Evolutionary conservation across 83 land plant genomes (phyloP), one percentile per base, ranked within the genome.

Genomic region (Diphasiastrum complanatum): DNA sequence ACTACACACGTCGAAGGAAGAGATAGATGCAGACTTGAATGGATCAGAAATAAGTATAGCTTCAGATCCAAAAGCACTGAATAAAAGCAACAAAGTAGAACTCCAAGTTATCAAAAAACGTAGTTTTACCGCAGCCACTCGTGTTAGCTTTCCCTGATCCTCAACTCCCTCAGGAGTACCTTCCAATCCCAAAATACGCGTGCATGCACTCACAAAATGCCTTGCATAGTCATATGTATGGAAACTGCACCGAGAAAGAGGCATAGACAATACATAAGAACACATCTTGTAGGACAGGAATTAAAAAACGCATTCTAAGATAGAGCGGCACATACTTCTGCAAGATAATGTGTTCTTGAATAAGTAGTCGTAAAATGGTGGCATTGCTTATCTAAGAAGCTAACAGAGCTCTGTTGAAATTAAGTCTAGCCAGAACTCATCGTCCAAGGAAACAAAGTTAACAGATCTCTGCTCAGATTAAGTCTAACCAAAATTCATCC

Each of bases 221-320:
- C 98, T 77, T 68, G 98, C 98, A 83, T 92, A 92, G 59, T 92
- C 98, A 74, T 92, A 92, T 1, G 98, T 92, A 59, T 95, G 99
- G 58, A 95, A 95, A 33, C 97, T 91, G 72, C 71, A 66, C 29
- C 24, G 3, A 22, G 16, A 26, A 57, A 33, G 25, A 52, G 45
- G 40, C 25, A n/a, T 10, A 30, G 32, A n/a, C 26, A 28, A 33
- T 32, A 60, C 33, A 41, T 40, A 3, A 32, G 43, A 16, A 41
- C 19, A 58, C 41, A 45, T 2, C 29, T 0, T 1, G 52, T 12
- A 61, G n/a, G 11, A 22, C 58, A 19, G 2, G 33, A 1, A 22
- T 37, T 48, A 48, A 19, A 19, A 5, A 48, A 33, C 12, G 3
- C 35, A 35, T n/a, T n/a, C n/a, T n/a, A n/a, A n/a, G n/a, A n/a